A percentile compares a stretch with the other conserved stretches of the same genome.
Conservation (phyloP, 1,139 yeast genomes). For the Saccharomyces uvarum region DNA sequence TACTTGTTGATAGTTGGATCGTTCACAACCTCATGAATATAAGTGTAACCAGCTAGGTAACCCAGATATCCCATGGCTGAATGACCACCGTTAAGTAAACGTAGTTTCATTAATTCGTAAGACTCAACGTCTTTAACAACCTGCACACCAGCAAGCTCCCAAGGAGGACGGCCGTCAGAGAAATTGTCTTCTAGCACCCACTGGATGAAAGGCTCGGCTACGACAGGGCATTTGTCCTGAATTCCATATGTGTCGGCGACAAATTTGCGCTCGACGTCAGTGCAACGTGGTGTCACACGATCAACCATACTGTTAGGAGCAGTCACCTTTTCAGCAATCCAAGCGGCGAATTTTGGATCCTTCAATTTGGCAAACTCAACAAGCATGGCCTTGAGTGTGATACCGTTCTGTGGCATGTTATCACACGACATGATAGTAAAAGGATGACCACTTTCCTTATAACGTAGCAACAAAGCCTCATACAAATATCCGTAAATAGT, state of each 20-base stretch:
- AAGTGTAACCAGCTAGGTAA: slow-evolving; percentile 5
- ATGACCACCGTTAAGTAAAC: slow-evolving; percentile 7
- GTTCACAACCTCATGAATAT: slow-evolving; percentile 6
- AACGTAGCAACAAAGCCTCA: slow-evolving; percentile 4
- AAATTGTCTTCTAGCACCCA: slow-evolving; percentile 9
- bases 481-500: slow-evolving; percentile 2
- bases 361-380: slow-evolving; percentile 6
- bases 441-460: slow-evolving; percentile 2
- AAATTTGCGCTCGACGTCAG: slow-evolving; percentile 4
- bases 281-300: slow-evolving; percentile 9
- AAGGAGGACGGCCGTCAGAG: slow-evolving; percentile 7
- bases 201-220: slow-evolving; percentile 8
- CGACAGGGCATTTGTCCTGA: slow-evolving; percentile 5
- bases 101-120: slow-evolving; percentile 4
- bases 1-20: slow-evolving; percentile 4
- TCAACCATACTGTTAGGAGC: slow-evolving; percentile 9
- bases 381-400: slow-evolving; percentile 8
- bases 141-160: slow-evolving; percentile 8
- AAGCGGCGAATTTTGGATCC: slow-evolving; percentile 4
- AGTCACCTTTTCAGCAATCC: slow-evolving; percentile 5
- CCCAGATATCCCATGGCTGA: slow-evolving; percentile 8
- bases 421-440: slow-evolving; percentile 7
- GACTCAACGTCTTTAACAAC: slow-evolving; percentile 6
- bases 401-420: slow-evolving; percentile 9
- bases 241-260: not conserved